phyloP scores from a whole-genome alignment of 257 asterid species.

The Solanum tarijense region DNA sequence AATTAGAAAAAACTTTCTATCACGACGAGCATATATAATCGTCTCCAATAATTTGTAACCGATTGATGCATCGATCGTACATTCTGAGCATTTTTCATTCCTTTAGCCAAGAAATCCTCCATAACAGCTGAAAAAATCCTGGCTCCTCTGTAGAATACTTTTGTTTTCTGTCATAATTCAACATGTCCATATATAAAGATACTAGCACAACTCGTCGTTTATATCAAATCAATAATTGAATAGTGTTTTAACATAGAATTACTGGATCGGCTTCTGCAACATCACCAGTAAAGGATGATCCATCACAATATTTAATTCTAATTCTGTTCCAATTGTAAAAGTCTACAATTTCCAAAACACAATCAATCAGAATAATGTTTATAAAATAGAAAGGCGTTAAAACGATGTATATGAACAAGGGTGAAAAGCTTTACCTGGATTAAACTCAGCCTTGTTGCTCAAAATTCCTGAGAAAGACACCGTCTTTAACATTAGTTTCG shows the following conservation, averaged over 20 bases:
- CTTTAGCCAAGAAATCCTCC: constrained; percentile 31
- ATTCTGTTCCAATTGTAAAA: constrained; percentile 81
- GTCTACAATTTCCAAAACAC: constrained; percentile 21
- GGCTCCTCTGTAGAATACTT: constrained; percentile 35
- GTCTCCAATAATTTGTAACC: not conserved
- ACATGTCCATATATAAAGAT: not conserved
- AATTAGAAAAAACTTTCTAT: not conserved
- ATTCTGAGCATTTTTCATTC: constrained; percentile 33
- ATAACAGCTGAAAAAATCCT: constrained; percentile 25
- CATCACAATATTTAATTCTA: constrained; percentile 81
- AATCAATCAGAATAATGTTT: not conserved
- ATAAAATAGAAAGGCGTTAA: not conserved
- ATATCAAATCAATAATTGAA: not conserved
- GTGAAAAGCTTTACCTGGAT: constrained; percentile 46
- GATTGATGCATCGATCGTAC: not conserved
- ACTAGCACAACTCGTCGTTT: not conserved
- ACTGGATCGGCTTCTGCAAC: constrained; percentile 70
- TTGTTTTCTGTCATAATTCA: constrained; percentile 13
- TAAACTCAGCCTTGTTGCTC: constrained; percentile 44
- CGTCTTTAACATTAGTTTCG: constrained; percentile 48
- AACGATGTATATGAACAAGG: not conserved
- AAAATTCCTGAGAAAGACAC: constrained; percentile 62
- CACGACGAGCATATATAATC: not conserved
- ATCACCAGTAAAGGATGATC: constrained; percentile 86
- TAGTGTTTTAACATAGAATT: constrained; percentile 4